These are phyloP conservation scores for Annulohypoxylon bovei DNA, from an alignment of 495 filamentous ascomycete genomes.

Conservation along the genomic window DNA sequence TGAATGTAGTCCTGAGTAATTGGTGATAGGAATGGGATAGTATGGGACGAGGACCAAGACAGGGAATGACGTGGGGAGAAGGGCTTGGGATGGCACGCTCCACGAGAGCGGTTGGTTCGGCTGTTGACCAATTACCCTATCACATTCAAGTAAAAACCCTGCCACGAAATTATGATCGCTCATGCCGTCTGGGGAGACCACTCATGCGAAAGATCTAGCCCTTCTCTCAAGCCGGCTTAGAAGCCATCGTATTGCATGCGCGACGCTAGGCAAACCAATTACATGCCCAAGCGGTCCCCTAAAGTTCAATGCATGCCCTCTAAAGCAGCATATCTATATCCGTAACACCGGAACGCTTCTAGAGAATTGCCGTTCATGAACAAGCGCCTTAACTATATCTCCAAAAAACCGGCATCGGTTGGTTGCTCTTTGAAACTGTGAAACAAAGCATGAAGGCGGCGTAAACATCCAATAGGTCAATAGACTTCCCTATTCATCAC, in stretches of 20 bases:
- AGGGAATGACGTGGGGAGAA: slow-evolving; percentile 24
- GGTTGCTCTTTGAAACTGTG: not conserved
- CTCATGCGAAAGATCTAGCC: not conserved
- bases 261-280: not conserved
- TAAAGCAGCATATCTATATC: not conserved
- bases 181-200: slow-evolving; percentile 9
- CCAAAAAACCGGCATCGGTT: not conserved
- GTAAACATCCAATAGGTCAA: not conserved
- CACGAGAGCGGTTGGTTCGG: slow-evolving; percentile 11
- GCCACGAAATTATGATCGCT: slow-evolving; percentile 23
- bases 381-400: not conserved
- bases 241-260: not conserved
- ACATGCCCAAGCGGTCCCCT: not conserved
- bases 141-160: slow-evolving; percentile 7
- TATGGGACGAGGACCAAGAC: not conserved
- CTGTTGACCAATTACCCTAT: slow-evolving; percentile 4
- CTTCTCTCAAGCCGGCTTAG: not conserved
- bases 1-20: slow-evolving; percentile 10
- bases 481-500: not conserved
- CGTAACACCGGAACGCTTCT: not conserved
- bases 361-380: not conserved
- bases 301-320: not conserved
- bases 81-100: slow-evolving; percentile 1
- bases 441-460: not conserved
- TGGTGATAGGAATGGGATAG: slow-evolving; percentile 2